Conservation (phyloP, 495 filamentous ascomycete genomes). For the Saxispiralis lemnorum region DNA sequence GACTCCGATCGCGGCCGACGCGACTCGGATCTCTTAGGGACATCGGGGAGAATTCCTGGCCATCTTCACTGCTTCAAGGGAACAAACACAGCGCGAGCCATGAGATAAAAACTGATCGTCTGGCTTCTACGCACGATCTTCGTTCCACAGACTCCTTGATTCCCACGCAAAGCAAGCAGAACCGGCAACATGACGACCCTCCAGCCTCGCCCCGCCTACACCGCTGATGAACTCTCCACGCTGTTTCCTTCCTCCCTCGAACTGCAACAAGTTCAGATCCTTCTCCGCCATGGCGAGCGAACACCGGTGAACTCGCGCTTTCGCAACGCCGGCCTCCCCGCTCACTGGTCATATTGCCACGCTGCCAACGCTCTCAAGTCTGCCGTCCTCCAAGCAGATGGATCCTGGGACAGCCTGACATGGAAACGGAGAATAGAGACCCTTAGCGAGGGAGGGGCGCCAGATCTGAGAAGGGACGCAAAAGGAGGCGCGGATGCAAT, state of each 20-base stretch:
- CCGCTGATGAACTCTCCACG: slow-evolving; percentile 54
- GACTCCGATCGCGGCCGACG: background rate
- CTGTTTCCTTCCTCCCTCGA: slow-evolving; percentile 69
- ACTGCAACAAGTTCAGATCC: slow-evolving; percentile 77
- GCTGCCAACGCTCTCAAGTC: slow-evolving; percentile 54
- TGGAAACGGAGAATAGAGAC: slow-evolving; percentile 69
- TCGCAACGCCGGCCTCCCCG: slow-evolving; percentile 39
- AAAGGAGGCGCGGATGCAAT: slow-evolving; percentile 53
- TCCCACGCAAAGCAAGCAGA: background rate
- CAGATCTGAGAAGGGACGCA: slow-evolving; percentile 48
- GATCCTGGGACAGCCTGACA: slow-evolving; percentile 49
- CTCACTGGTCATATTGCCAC: slow-evolving; percentile 84
- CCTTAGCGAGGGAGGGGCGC: slow-evolving; percentile 53
- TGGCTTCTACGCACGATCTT: too few relatives aligned
- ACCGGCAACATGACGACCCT: slow-evolving; percentile 52
- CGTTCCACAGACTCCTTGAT: too few relatives aligned
- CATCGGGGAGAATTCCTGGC: background rate
- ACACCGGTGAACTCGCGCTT: slow-evolving; percentile 76
- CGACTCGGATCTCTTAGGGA: background rate
- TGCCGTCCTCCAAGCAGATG: slow-evolving; percentile 42
- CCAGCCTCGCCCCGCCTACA: slow-evolving; percentile 56
- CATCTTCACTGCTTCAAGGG: background rate
- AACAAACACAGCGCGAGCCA: too few relatives aligned
- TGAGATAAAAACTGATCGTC: too few relatives aligned
- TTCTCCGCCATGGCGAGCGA: slow-evolving; percentile 77